These are phyloP conservation scores for Diospyros kaki DNA, from an alignment of 148 eudicot genomes.

Conservation along the genomic window DNA sequence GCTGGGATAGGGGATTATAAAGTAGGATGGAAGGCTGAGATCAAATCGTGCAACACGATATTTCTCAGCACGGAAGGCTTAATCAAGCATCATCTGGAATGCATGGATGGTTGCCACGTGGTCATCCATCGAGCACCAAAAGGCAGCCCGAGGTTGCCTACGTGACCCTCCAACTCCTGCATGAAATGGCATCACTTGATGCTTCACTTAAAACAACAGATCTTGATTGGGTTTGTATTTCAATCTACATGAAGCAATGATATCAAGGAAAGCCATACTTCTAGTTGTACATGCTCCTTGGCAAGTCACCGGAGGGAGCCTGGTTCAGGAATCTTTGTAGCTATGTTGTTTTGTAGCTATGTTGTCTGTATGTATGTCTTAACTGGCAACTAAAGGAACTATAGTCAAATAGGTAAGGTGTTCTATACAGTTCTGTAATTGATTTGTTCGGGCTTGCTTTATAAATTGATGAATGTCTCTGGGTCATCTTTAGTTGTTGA, in stretches of 20 bases:
- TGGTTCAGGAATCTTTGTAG: neutral
- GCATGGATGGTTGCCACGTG: no score
- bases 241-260: neutral
- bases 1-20: no score
- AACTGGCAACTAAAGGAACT: neutral
- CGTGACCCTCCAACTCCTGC: no score
- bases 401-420: neutral
- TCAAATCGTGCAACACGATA: no score
- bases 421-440: neutral
- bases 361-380: neutral
- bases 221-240: neutral
- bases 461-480: neutral
- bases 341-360: no score
- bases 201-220: no score
- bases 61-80: no score
- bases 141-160: no score
- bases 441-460: neutral
- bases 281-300: neutral
- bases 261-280: neutral
- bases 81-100: no score
- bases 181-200: no score
- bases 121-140: no score
- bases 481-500: neutral
- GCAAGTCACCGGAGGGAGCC: neutral
- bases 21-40: no score